phyloP scores from a whole-genome alignment of 1,139 yeast species.

The Hansenula lynferdii region DNA sequence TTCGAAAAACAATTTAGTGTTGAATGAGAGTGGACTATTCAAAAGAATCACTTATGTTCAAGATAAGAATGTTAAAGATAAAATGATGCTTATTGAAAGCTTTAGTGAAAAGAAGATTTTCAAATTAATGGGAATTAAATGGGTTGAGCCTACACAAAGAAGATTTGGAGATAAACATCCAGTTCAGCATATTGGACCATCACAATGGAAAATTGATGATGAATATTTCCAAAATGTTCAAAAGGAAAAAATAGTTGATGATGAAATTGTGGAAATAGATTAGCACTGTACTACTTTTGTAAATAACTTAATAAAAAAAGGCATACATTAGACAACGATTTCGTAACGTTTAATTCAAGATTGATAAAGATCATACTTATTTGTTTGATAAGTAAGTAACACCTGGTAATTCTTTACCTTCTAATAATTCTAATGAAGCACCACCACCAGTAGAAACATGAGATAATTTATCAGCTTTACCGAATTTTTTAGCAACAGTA shows the following conservation, averaged over 20 bases:
- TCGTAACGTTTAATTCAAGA: too few species aligned
- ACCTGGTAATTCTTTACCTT: conserved; percentile 98
- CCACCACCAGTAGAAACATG: conserved; percentile 99
- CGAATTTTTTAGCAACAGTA: conserved; percentile 96
- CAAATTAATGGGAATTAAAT: conserved; percentile 39
- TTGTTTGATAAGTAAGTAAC: conserved; percentile 83
- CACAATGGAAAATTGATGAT: not conserved
- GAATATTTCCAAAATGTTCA: not conserved
- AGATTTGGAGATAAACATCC: conserved; percentile 24
- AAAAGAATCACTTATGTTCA: conserved; percentile 6
- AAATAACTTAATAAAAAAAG: not conserved
- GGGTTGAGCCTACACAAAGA: conserved; percentile 43
- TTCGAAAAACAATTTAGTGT: conserved; percentile 34
- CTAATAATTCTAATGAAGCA: conserved; percentile 95
- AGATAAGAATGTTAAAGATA: conserved; percentile 11
- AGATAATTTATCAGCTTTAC: conserved; percentile 89
- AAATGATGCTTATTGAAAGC: conserved; percentile 35
- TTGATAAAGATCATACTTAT: conserved; percentile 27
- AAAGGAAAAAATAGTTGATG: not conserved
- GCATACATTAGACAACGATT: not conserved
- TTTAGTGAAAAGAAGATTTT: conserved; percentile 44
- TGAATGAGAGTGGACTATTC: conserved; percentile 49
- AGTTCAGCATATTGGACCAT: too few species aligned
- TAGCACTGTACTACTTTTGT: not conserved
- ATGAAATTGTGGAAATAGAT: not conserved